Base-by-base conservation (phyloP, 2,329 filamentous ascomycete genomes). In the Trichocomaceae sp. region DNA sequence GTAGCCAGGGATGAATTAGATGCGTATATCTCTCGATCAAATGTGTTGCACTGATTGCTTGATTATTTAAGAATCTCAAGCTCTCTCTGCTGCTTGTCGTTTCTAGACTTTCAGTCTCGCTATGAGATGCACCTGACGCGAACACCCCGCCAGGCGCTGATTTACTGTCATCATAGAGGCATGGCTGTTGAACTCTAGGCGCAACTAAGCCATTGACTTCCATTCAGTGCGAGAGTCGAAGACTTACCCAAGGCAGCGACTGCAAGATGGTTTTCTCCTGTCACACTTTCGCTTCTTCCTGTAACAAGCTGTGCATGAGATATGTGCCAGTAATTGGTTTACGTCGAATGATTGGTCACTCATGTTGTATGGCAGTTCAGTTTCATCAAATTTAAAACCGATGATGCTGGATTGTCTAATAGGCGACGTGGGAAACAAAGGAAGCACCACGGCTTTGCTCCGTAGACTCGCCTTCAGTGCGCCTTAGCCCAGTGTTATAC, bases 281-380 rank as follows among this genome's bases (percentile, higher is more conserved):
- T 55, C 53, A 19, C 47, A 55, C 48, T 55, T 55, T 44, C 53
- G n/a, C 33, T 55, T 55, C 29, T 51, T 55, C 17, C 53, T 49
- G 19, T 41, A 46, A 29, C 53, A 51, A 17, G 47, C 22, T 13
- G 22, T 41, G 42, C 53, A 55, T 20, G 53, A 42, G 8, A 50
- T n/a, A 5, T 22, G 26, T 26, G 53, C 42, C 2, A 37, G 31
- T 15, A 7, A 23, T 13, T 17, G 17, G 4, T 42, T 13, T 22
- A 8, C 19, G 13, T 42, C 8, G 6, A 42, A 7, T 22, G 17
- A 8, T 12, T 1, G 9, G 39, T 20, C 2, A 19, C 19, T 22
- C 39, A 42, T 42, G 17, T 42, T 42, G 39, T 9, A 19, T 42
- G 39, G 9, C 26, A 29, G 8, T 29, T 5, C 13, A 26, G 23